phyloP scores from a whole-genome alignment of 495 filamentous ascomycete species.

The Bacidia rubella region DNA sequence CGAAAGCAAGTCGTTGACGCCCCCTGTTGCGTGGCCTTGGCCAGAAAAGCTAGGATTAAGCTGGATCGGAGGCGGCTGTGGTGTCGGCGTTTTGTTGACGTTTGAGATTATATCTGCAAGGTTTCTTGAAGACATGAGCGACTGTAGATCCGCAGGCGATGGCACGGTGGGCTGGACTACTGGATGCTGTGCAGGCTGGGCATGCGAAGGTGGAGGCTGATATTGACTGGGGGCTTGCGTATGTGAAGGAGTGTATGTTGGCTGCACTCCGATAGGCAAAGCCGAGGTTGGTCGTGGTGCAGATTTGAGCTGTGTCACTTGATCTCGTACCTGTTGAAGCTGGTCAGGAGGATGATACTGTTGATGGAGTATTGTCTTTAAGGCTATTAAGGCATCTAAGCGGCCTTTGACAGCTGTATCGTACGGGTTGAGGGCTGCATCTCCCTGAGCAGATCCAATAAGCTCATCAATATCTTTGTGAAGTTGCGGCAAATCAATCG shows the following conservation, averaged over 20 bases:
- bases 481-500: slow-evolving; percentile 51
- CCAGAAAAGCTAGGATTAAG: slow-evolving; percentile 20
- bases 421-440: slow-evolving; percentile 57
- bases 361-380: slow-evolving; percentile 65
- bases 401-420: slow-evolving; percentile 61
- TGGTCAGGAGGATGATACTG: slow-evolving; percentile 70
- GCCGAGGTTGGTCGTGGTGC: slow-evolving; percentile 15
- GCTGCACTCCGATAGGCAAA: slow-evolving; percentile 17
- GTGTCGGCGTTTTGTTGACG: slow-evolving; percentile 25
- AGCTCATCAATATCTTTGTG: slow-evolving; percentile 69
- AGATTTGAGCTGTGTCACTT: slow-evolving; percentile 54
- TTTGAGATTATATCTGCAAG: slow-evolving; percentile 37
- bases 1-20: slow-evolving; percentile 33
- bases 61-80: slow-evolving; percentile 6
- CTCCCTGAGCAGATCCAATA: slow-evolving; percentile 52
- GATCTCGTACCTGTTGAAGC: slow-evolving; percentile 63
- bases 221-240: neutral
- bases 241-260: slow-evolving; percentile 13
- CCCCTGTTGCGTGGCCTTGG: slow-evolving; percentile 23
- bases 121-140: slow-evolving; percentile 33
- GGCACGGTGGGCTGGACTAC: slow-evolving; percentile 26
- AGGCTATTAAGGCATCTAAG: slow-evolving; percentile 73
- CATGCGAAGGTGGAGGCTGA: slow-evolving; percentile 14
- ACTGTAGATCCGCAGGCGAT: slow-evolving; percentile 27
- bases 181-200: slow-evolving; percentile 16